Conservation (phyloP, 768 basidiomycete species). For the Antrodiella citrinella region DNA sequence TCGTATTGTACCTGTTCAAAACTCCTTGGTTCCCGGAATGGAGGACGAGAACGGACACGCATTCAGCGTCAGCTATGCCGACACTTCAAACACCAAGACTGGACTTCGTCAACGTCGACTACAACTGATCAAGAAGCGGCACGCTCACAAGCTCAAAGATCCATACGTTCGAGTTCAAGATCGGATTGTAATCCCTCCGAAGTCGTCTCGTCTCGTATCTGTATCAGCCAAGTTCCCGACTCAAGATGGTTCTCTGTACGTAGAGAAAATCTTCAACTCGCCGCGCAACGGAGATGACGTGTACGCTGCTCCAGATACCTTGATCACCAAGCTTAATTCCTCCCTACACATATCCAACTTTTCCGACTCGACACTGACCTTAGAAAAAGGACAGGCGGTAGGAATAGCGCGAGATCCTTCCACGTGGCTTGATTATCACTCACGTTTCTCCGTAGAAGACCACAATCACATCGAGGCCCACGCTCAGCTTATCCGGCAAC, state of each 20-base stretch:
- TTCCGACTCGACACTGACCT: constrained; percentile 1
- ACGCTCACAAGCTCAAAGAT: background rate
- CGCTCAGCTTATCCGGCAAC: background rate
- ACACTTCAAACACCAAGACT: too few species aligned
- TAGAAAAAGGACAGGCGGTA: constrained; percentile 4
- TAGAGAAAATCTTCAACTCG: constrained; percentile 2
- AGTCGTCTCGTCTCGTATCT: background rate
- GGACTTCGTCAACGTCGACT: constrained; percentile 4
- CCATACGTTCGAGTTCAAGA: background rate
- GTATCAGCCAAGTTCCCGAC: background rate
- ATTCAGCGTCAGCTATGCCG: background rate
- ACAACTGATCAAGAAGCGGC: background rate
- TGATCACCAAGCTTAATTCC: background rate
- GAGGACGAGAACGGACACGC: constrained; percentile 1
- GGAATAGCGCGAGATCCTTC: constrained; percentile 5
- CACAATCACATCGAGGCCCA: background rate
- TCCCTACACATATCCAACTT: constrained; percentile 9
- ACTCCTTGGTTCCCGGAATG: constrained; percentile 12
- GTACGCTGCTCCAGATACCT: constrained; percentile 3
- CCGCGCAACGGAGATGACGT: background rate
- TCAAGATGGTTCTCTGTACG: background rate
- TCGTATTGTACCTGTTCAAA: constrained; percentile 3
- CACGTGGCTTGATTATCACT: constrained; percentile 5
- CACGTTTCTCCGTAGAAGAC: background rate
- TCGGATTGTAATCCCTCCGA: constrained; percentile 2